A percentile compares a stretch with the other conserved stretches of the same genome.
Conservation (phyloP, 2,329 filamentous ascomycete species). For the Xylariaceae sp. region DNA sequence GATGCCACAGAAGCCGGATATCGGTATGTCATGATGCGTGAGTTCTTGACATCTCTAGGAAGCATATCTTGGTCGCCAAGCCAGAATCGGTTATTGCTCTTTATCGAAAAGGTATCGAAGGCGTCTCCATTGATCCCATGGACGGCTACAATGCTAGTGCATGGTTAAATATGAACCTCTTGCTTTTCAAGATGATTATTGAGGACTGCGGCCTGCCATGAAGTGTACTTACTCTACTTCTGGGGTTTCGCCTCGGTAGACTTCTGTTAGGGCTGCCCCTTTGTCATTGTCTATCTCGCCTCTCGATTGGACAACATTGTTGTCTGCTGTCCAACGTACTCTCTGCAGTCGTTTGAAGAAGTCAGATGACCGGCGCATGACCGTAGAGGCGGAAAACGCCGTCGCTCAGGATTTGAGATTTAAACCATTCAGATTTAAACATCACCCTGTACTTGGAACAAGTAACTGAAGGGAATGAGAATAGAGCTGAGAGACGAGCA, state of each 20-base stretch:
- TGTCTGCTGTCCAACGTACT: background rate
- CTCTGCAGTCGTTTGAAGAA: slow-evolving; percentile 9
- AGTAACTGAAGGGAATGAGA: too few relatives aligned
- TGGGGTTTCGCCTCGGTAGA: slow-evolving; percentile 10
- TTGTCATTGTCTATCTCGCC: background rate
- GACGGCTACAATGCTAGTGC: slow-evolving; percentile 18
- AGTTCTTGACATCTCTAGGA: slow-evolving; percentile 16
- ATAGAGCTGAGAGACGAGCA: too few relatives aligned
- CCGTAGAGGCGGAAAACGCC: background rate
- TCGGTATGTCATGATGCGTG: slow-evolving; percentile 21
- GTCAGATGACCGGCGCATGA: slow-evolving; percentile 10
- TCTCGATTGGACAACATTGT: background rate
- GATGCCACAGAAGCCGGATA: slow-evolving; percentile 17
- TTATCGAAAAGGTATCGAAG: slow-evolving; percentile 10
- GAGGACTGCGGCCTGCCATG: background rate
- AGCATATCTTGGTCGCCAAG: slow-evolving; percentile 20
- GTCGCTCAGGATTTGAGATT: background rate
- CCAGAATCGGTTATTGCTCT: slow-evolving; percentile 12
- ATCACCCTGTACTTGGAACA: too few relatives aligned
- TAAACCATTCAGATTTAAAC: too few relatives aligned
- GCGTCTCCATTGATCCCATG: slow-evolving; percentile 21
- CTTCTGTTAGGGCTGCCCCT: slow-evolving; percentile 4
- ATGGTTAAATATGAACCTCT: background rate
- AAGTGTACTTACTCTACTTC: slow-evolving; percentile 11
- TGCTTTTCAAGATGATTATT: background rate